Evolutionary conservation across 2,329 filamentous ascomycete genomes (phyloP).

Genomic region (Rhytidhysteron rufulum): DNA sequence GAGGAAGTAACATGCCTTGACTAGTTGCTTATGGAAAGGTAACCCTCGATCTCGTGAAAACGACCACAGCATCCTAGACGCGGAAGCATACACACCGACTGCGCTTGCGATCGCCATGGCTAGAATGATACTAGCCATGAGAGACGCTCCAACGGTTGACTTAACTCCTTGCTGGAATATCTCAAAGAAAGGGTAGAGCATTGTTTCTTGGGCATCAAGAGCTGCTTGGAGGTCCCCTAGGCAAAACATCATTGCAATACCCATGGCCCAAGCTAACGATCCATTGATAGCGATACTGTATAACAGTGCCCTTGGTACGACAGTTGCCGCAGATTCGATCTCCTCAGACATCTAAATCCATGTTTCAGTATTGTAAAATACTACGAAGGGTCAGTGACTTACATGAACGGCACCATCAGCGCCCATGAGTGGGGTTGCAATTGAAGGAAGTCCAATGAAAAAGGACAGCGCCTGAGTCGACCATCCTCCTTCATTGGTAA

Average conservation of each 20-base stretch:
- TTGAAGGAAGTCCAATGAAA: not conserved
- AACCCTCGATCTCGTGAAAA: slow-evolving; percentile 4
- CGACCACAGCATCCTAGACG: slow-evolving; percentile 4
- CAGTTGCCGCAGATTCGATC: slow-evolving; percentile 4
- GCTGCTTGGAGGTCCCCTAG: slow-evolving; percentile 1
- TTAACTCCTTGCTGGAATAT: no score
- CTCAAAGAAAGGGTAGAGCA: slow-evolving; percentile 4
- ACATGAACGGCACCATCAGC: slow-evolving; percentile 24
- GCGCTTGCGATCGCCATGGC: not conserved
- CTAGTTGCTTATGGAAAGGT: no score
- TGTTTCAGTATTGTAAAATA: not conserved
- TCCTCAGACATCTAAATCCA: slow-evolving; percentile 5
- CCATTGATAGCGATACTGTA: slow-evolving; percentile 4
- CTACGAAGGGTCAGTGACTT: not conserved
- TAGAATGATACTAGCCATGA: no score
- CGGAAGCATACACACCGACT: slow-evolving; percentile 1
- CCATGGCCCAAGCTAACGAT: slow-evolving; percentile 1
- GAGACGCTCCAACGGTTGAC: no score
- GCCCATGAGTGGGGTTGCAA: slow-evolving; percentile 10
- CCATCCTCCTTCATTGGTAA: slow-evolving; percentile 32
- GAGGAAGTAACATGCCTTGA: no score
- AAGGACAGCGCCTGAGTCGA: not conserved
- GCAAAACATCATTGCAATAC: slow-evolving; percentile 4
- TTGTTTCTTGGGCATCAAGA: slow-evolving; percentile 1
- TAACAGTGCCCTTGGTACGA: slow-evolving; percentile 4